Conservation (phyloP, 2,329 filamentous ascomycete genomes). For the Diaporthe amygdali region DNA sequence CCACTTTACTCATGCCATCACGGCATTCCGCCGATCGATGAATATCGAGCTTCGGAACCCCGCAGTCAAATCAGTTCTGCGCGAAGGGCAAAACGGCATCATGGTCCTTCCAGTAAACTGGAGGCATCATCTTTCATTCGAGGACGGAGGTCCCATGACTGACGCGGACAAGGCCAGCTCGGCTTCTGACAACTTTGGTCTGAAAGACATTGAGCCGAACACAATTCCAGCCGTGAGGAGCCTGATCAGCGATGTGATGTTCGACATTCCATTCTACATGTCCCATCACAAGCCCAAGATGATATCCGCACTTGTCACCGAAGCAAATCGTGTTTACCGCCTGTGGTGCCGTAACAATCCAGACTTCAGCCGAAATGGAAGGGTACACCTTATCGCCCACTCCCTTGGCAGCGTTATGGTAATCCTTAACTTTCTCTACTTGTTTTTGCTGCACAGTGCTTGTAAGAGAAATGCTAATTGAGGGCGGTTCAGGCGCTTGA, state of each 20-base stretch:
- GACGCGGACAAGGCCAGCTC: conserved; percentile 59
- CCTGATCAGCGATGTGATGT: conserved; percentile 96
- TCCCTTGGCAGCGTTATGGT: conserved; percentile 91
- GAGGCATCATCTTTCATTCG: conserved; percentile 86
- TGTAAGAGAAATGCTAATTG: not conserved
- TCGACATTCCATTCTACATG: conserved; percentile 97
- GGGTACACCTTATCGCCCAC: conserved; percentile 91
- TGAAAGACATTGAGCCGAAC: conserved; percentile 90
- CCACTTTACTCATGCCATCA: conserved; percentile 96
- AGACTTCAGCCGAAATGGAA: conserved; percentile 78
- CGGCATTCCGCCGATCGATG: conserved; percentile 83
- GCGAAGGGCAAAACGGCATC: conserved; percentile 81
- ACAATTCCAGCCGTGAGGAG: conserved; percentile 92
- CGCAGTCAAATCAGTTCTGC: conserved; percentile 75
- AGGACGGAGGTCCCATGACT: conserved; percentile 72
- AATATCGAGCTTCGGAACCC: conserved; percentile 82
- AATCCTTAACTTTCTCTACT: not conserved
- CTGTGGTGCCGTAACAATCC: conserved; percentile 96
- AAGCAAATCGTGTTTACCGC: conserved; percentile 94
- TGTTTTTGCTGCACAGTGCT: not conserved
- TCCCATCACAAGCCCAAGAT: conserved; percentile 96
- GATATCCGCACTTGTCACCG: conserved; percentile 84
- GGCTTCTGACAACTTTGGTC: conserved; percentile 61
- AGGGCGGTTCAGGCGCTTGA: conserved; percentile 66
- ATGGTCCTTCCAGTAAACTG: conserved; percentile 97